phyloP scores from a whole-genome alignment of 768 basidiomycete genomes.

The Podaxis carcinomalis region DNA sequence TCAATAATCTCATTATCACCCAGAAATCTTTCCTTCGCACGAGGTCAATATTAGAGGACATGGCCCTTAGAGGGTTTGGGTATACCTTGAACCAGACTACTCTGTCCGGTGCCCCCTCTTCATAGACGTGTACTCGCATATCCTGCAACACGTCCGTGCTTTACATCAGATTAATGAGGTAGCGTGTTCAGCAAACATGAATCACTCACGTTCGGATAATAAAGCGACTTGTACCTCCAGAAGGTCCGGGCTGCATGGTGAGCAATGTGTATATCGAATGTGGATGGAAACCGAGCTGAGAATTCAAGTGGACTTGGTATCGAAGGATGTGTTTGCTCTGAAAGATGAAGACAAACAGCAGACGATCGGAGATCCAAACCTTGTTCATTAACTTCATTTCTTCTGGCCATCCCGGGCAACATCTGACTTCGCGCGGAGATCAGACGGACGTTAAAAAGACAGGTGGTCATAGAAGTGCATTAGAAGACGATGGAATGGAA shows the following conservation, averaged over 20 bases:
- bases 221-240: not conserved
- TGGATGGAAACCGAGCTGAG: not conserved
- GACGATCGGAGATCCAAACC: not conserved
- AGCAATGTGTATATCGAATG: too few species aligned
- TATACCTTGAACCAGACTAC: conserved; percentile 75
- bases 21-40: conserved; percentile 64
- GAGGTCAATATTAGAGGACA: not conserved
- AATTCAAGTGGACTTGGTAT: not conserved
- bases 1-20: conserved; percentile 74
- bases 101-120: conserved; percentile 46
- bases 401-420: not conserved
- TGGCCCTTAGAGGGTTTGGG: not conserved
- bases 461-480: not conserved
- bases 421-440: not conserved
- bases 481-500: not conserved
- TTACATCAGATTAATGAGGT: conserved; percentile 10
- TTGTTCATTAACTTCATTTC: not conserved
- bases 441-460: not conserved
- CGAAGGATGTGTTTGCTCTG: not conserved
- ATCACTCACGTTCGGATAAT: conserved; percentile 5
- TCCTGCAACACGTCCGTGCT: conserved; percentile 75
- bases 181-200: not conserved
- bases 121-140: conserved; percentile 59
- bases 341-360: conserved; percentile 1
- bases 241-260: not conserved